Base-by-base conservation (phyloP, 768 basidiomycete species). In the Lentinula edodes region DNA sequence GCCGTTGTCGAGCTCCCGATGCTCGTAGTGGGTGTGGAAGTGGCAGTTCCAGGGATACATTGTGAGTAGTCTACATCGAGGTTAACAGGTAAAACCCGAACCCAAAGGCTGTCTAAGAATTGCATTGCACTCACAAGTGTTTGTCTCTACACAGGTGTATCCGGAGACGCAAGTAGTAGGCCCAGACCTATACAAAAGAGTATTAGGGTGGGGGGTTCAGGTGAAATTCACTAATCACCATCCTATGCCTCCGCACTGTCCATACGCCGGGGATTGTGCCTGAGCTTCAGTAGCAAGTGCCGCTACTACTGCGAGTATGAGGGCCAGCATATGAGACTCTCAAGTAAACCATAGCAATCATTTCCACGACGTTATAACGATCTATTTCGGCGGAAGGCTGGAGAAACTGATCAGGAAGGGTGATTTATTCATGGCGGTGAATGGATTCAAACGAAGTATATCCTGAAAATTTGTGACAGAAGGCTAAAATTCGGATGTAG, bases 51-150 rank as follows among this genome's bases (percentile, higher is more conserved):
- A 9, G 82, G 82, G 23, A 81, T 65, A 64, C 83, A 84, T 69
- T 83, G 83, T 2, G 81, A 84, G 65, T 84, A 82, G 65, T 80
- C 82, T 84, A 65, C 34, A 58, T 34, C 46, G 28, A 28, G 28
- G 16, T 51, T 15, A 5, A 13, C 3, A 51, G 13, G 13, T 54
- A 6, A 36, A 32, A 42, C 5, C 12, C 16, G 34, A 10, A 16
- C 13, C 43, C 6, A 53, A 1, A 57, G 32, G 9, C 42, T 38
- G 20, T 58, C 15, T 36, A 35, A 18, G n/a, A 28, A 20, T 39
- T 6, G 5, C 51, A 42, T 28, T 10, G 20, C 1, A 61, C 70
- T 51, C 65, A 78, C 78, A 81, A 58, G 72, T 66, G 62, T 76
- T 81, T 52, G 63, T 73, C 41, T 68, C 68, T 1, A 75, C 77